phyloP scores from a whole-genome alignment of 306 rosid species.

The Prunus campanulata region DNA sequence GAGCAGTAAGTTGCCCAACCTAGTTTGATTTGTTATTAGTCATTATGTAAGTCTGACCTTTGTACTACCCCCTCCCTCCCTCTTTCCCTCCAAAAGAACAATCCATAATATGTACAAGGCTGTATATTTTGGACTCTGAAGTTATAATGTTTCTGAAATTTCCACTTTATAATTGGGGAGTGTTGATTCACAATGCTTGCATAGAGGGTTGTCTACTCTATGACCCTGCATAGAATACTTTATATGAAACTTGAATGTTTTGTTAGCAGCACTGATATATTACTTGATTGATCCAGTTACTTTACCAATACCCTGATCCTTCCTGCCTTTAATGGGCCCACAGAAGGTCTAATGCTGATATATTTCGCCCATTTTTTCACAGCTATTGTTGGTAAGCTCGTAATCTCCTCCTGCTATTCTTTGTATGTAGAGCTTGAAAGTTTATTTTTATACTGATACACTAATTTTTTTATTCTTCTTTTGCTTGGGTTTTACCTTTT shows the following conservation, averaged over 20 bases:
- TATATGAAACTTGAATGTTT: background rate
- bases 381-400: constrained; percentile 71
- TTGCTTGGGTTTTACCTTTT: background rate
- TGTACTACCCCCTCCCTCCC: background rate
- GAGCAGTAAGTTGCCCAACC: constrained; percentile 70
- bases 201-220: background rate
- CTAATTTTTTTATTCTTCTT: background rate
- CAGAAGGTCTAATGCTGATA: constrained; percentile 93
- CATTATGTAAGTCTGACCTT: background rate
- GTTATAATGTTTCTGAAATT: background rate
- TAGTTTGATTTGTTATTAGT: background rate
- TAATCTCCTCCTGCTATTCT: constrained; percentile 13
- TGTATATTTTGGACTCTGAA: constrained; percentile 3
- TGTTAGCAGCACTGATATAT: constrained; percentile 19
- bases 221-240: background rate
- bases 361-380: constrained; percentile 73
- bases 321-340: constrained; percentile 91
- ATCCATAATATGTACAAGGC: constrained; percentile 1
- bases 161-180: background rate
- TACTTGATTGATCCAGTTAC: constrained; percentile 53
- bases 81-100: background rate
- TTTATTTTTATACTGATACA: background rate
- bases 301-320: constrained; percentile 88
- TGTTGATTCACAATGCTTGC: background rate
- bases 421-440: constrained; percentile 1